Evolutionary conservation across 805 yeast species (phyloP).

Genomic region (Cyberlindnera subsufficiens): DNA sequence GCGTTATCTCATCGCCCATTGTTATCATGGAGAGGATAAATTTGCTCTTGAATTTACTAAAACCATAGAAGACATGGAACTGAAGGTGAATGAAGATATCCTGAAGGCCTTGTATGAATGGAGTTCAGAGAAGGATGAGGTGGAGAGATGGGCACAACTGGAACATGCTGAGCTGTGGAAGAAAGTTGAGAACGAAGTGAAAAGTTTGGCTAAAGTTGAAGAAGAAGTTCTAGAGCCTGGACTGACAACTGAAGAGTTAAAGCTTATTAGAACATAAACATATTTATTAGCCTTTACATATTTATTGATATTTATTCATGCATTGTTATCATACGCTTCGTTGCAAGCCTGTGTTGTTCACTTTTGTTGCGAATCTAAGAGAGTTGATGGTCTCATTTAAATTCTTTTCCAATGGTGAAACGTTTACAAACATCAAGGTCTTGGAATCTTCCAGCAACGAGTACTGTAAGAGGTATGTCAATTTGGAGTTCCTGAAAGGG

Average conservation of each 20-base stretch:
- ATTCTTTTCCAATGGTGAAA: conserved; percentile 61
- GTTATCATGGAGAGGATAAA: conserved; percentile 54
- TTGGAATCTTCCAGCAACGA: conserved; percentile 84
- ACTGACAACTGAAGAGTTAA: conserved; percentile 8
- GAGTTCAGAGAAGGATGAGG: conserved; percentile 22
- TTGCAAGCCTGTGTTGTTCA: conserved; percentile 45
- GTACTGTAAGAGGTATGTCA: conserved; percentile 79
- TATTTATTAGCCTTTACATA: neutral
- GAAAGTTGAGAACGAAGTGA: conserved; percentile 22
- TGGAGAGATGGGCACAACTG: conserved; percentile 31
- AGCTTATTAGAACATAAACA: conserved; percentile 9
- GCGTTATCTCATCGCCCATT: conserved; percentile 64
- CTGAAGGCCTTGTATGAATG: conserved; percentile 43
- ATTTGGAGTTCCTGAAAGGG: conserved; percentile 91
- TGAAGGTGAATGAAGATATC: conserved; percentile 37
- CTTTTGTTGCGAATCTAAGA: conserved; percentile 83
- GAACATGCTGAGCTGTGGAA: conserved; percentile 33
- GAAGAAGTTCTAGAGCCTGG: conserved; percentile 9
- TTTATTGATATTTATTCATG: conserved; percentile 8
- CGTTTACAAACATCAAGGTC: conserved; percentile 88
- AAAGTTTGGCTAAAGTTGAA: conserved; percentile 1
- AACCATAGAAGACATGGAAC: conserved; percentile 41
- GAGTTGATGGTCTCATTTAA: conserved; percentile 78
- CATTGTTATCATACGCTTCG: conserved; percentile 1
- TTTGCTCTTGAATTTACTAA: conserved; percentile 49